These are phyloP conservation scores for Golubevia sp. DNA, from an alignment of 1,284 basidiomycete species.

Conservation along the genomic window DNA sequence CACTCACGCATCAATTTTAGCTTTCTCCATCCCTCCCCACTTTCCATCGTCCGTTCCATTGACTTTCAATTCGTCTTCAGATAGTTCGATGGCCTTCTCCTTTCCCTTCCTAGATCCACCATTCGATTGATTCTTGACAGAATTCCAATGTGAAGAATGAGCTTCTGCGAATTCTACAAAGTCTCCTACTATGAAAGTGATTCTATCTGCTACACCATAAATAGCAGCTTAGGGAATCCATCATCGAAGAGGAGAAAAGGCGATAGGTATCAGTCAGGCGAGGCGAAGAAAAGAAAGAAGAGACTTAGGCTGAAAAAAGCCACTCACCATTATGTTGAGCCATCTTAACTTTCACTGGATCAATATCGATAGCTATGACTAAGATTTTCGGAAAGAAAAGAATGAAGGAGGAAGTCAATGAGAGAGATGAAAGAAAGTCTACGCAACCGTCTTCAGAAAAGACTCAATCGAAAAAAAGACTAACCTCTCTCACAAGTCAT, in stretches of 20 bases:
- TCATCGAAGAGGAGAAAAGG: neutral
- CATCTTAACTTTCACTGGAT: slow-evolving; percentile 78
- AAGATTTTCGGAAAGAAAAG: slow-evolving; percentile 17
- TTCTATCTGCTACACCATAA: slow-evolving; percentile 89
- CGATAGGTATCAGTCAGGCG: neutral
- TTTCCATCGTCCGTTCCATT: neutral
- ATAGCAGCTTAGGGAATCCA: slow-evolving; percentile 69
- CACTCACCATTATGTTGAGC: slow-evolving; percentile 76
- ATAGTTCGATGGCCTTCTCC: slow-evolving; percentile 15
- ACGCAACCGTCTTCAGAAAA: too few relatives aligned
- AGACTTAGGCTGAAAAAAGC: too few relatives aligned
- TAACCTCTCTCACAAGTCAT: slow-evolving; percentile 78
- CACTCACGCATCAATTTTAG: slow-evolving; percentile 8
- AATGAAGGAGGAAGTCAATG: slow-evolving; percentile 1
- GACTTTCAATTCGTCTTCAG: slow-evolving; percentile 66
- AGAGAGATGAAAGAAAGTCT: neutral
- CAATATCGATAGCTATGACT: slow-evolving; percentile 92
- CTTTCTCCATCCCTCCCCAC: slow-evolving; percentile 23
- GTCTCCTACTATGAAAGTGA: slow-evolving; percentile 89
- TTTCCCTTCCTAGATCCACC: neutral
- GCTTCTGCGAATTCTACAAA: slow-evolving; percentile 75
- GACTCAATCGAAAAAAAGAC: too few relatives aligned
- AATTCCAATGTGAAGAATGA: neutral
- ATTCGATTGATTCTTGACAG: too few relatives aligned
- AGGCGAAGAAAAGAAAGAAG: neutral